Conservation (phyloP, 345 rosid genomes). For the Clausena lansium region DNA sequence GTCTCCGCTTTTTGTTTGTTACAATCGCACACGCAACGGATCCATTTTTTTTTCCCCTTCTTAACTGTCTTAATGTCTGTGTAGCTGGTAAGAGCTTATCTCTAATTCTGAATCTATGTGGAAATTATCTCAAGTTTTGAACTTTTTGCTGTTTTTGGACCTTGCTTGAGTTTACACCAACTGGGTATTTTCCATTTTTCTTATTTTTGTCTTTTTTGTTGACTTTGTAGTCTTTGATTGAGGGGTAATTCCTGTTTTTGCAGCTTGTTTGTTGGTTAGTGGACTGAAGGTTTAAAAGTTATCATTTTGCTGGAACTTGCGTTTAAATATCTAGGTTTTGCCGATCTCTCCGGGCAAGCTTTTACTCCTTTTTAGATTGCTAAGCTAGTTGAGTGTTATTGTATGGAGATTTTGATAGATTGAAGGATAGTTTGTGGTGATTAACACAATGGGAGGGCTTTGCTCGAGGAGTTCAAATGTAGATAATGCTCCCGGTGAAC, state of each 20-base stretch:
- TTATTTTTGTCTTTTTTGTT: slow-evolving; percentile 22
- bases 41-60: neutral
- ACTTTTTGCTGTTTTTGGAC: slow-evolving; percentile 5
- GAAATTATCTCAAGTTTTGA: slow-evolving; percentile 23
- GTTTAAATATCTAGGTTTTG: slow-evolving; percentile 27
- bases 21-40: neutral
- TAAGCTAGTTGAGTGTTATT: slow-evolving; percentile 21
- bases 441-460: slow-evolving; percentile 82
- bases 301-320: slow-evolving; percentile 36
- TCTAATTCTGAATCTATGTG: neutral
- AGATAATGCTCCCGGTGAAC: slow-evolving; percentile 90
- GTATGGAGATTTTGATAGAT: slow-evolving; percentile 39
- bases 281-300: slow-evolving; percentile 47
- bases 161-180: slow-evolving; percentile 16
- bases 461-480: slow-evolving; percentile 95
- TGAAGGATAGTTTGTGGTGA: slow-evolving; percentile 23
- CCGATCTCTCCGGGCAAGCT: neutral
- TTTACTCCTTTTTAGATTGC: slow-evolving; percentile 17
- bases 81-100: slow-evolving; percentile 21
- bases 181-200: slow-evolving; percentile 18
- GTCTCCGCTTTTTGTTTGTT: slow-evolving; percentile 1
- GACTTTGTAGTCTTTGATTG: slow-evolving; percentile 5
- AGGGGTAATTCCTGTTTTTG: slow-evolving; percentile 22
- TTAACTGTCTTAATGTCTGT: slow-evolving; percentile 10
- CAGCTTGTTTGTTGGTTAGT: slow-evolving; percentile 42